A percentile compares a stretch with the other conserved stretches of the same genome.
phyloP scores from a whole-genome alignment of 768 basidiomycete species.

The Lepiota brunneoincarnata region DNA sequence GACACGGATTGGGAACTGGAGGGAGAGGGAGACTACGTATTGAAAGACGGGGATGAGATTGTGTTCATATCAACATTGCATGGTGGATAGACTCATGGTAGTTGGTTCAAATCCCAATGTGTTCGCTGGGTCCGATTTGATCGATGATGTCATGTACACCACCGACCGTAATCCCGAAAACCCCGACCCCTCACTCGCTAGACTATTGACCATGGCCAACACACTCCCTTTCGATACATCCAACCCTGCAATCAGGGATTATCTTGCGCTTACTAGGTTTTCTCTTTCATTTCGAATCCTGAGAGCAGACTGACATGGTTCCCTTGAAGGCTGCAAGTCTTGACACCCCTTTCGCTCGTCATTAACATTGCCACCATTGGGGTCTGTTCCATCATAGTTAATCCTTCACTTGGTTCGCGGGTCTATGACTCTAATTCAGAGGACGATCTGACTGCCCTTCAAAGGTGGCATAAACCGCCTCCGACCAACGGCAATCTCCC shows the following conservation, averaged over 20 bases:
- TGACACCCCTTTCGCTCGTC: constrained; percentile 82
- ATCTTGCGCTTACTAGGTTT: constrained; percentile 57
- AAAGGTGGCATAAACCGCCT: constrained; percentile 48
- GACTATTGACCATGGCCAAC: constrained; percentile 38
- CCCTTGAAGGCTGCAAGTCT: constrained; percentile 61
- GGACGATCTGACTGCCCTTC: background rate
- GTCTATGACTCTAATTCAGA: background rate
- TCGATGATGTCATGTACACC: constrained; percentile 11
- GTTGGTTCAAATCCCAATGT: constrained; percentile 29
- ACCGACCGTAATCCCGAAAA: background rate
- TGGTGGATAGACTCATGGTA: constrained; percentile 61
- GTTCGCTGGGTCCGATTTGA: too few relatives aligned
- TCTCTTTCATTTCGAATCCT: too few relatives aligned
- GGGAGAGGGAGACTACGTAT: constrained; percentile 82
- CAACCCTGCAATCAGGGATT: constrained; percentile 63
- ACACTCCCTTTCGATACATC: constrained; percentile 54
- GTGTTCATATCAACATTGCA: constrained; percentile 97
- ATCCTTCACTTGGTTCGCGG: constrained; percentile 54
- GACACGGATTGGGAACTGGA: constrained; percentile 98
- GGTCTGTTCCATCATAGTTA: constrained; percentile 65
- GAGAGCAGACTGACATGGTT: too few relatives aligned
- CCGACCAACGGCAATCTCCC: constrained; percentile 72
- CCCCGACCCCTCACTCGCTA: background rate
- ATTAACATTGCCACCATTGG: constrained; percentile 73
- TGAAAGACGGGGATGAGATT: constrained; percentile 82